These are phyloP conservation scores for Mycena filopes DNA, from an alignment of 768 basidiomycete genomes.

Conservation along the genomic window DNA sequence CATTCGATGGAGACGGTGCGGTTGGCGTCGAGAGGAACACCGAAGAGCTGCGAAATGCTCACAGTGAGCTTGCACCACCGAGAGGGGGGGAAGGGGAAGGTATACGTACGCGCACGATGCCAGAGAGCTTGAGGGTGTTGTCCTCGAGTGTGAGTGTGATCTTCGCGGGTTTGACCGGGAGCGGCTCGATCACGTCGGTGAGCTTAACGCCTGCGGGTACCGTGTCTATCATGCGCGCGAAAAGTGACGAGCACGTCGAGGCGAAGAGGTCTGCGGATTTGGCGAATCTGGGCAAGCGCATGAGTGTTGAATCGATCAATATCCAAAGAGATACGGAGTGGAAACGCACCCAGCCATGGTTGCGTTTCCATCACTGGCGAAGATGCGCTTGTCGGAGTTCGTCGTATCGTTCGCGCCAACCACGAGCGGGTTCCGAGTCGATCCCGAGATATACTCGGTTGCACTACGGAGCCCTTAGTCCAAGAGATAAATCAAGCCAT, in stretches of 20 bases:
- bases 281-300: background rate
- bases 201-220: conserved; percentile 15
- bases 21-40: background rate
- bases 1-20: background rate
- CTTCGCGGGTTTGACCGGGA: conserved; percentile 11
- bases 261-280: background rate
- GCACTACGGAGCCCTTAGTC: background rate
- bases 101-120: background rate
- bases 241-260: background rate
- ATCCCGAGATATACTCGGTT: conserved; percentile 15
- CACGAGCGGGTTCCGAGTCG: conserved; percentile 1
- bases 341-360: conserved; percentile 7
- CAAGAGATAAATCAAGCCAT: background rate
- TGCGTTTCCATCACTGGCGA: conserved; percentile 10
- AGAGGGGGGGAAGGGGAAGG: background rate
- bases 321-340: background rate
- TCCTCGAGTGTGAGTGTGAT: background rate
- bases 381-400: conserved; percentile 1
- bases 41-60: background rate
- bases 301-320: too few species aligned
- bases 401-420: conserved; percentile 16
- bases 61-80: too few species aligned
- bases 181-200: conserved; percentile 4
- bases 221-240: conserved; percentile 18
- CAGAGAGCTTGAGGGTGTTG: background rate